A percentile compares a stretch with the other conserved stretches of the same genome.
phyloP scores from a whole-genome alignment of 1,139 yeast genomes.

The Taiozyma sp. region DNA sequence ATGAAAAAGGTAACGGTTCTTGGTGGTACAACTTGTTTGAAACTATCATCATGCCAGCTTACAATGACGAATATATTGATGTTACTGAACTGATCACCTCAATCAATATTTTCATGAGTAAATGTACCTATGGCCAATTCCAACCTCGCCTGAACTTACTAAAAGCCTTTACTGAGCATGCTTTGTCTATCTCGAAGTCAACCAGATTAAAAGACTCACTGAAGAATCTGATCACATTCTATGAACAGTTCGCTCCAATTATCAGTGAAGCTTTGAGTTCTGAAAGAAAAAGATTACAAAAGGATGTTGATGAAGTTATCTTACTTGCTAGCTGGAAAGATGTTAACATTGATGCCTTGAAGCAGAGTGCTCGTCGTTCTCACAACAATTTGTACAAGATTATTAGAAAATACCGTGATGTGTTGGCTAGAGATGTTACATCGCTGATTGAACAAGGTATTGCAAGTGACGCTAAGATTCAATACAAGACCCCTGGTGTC shows the following conservation, averaged over 20 bases:
- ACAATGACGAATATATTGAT: constrained; percentile 26
- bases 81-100: constrained; percentile 54
- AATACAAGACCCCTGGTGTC: constrained; percentile 11
- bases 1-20: constrained; percentile 54
- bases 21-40: constrained; percentile 96
- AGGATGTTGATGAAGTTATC: constrained; percentile 80
- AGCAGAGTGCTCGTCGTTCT: constrained; percentile 88
- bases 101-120: constrained; percentile 69
- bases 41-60: constrained; percentile 51
- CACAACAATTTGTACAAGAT: constrained; percentile 81
- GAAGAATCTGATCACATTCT: constrained; percentile 58
- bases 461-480: constrained; percentile 20
- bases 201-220: constrained; percentile 37
- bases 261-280: constrained; percentile 42
- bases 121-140: constrained; percentile 75
- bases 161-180: constrained; percentile 57
- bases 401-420: constrained; percentile 73
- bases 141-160: constrained; percentile 51
- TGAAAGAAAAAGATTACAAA: constrained; percentile 56
- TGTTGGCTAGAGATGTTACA: constrained; percentile 51
- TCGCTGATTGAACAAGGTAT: constrained; percentile 63
- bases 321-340: constrained; percentile 96
- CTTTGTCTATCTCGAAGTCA: constrained; percentile 23
- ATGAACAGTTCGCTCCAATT: constrained; percentile 54
- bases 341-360: constrained; percentile 87